phyloP scores from a whole-genome alignment of 345 rosid species.

The Sisymbrium irio region DNA sequence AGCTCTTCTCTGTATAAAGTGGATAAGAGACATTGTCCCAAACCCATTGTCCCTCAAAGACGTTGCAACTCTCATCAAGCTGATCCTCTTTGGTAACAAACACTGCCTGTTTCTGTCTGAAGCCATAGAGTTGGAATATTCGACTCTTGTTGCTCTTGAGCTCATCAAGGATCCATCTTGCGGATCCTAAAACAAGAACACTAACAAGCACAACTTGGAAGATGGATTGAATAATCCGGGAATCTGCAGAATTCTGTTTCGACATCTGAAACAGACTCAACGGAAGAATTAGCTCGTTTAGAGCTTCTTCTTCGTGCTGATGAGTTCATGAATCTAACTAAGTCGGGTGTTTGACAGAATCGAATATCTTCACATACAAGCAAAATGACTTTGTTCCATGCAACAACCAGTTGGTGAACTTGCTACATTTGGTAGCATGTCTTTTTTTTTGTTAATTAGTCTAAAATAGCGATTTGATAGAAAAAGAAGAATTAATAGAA shows the following conservation, averaged over 20 bases:
- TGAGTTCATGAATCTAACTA: not conserved
- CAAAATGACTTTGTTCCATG: conserved; percentile 21
- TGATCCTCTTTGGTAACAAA: conserved; percentile 54
- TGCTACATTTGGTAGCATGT: conserved; percentile 27
- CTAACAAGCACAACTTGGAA: conserved; percentile 53
- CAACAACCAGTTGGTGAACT: conserved; percentile 48
- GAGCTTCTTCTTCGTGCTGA: conserved; percentile 1
- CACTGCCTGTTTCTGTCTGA: conserved; percentile 36
- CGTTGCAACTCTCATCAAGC: conserved; percentile 59
- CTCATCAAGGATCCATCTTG: conserved; percentile 49
- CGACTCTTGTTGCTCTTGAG: conserved; percentile 49
- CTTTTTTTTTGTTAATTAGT: not conserved
- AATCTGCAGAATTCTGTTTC: conserved; percentile 41
- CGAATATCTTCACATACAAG: conserved; percentile 44
- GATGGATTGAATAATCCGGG: conserved; percentile 50
- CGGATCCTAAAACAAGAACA: conserved; percentile 52
- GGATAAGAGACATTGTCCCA: conserved; percentile 81
- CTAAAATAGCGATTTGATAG: not conserved
- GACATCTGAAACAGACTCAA: conserved; percentile 31
- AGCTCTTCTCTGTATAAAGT: conserved; percentile 68
- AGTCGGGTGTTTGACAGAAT: conserved; percentile 1
- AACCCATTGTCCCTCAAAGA: conserved; percentile 81
- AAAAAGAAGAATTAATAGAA: not conserved
- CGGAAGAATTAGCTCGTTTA: not conserved
- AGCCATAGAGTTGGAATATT: conserved; percentile 31